These are phyloP conservation scores for Pharus latifolius DNA, from an alignment of 176 grass and related monocot genomes.

Conservation along the genomic window DNA sequence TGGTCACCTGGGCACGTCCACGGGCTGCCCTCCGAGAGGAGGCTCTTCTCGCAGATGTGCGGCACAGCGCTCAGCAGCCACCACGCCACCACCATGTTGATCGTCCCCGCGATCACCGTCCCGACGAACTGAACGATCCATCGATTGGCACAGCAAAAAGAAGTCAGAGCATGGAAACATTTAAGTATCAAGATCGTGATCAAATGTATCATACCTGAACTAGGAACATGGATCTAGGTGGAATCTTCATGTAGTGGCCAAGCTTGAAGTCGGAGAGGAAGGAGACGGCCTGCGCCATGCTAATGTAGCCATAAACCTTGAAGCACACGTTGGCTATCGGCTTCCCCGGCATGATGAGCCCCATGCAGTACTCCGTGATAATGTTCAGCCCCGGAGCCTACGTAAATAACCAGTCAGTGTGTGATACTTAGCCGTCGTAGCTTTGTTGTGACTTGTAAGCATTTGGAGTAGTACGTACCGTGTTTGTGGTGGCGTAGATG, in stretches of 20 bases:
- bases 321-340: constrained; percentile 93
- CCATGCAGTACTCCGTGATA: constrained; percentile 68
- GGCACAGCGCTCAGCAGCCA: constrained; percentile 70
- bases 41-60: constrained; percentile 58
- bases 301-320: constrained; percentile 95
- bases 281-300: constrained; percentile 80
- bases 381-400: constrained; percentile 79
- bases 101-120: constrained; percentile 47
- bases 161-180: not conserved
- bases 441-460: too few relatives aligned
- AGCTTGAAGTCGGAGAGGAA: constrained; percentile 90
- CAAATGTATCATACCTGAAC: constrained; percentile 47
- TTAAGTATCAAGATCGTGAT: not conserved
- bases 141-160: not conserved
- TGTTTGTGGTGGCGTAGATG: constrained; percentile 87
- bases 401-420: too few relatives aligned
- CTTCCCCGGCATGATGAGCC: constrained; percentile 70
- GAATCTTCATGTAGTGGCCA: constrained; percentile 96
- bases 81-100: constrained; percentile 71
- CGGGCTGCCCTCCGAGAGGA: constrained; percentile 60
- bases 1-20: constrained; percentile 79
- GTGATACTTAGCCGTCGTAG: too few relatives aligned
- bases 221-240: constrained; percentile 84
- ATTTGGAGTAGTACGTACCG: constrained; percentile 25
- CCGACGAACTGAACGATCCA: constrained; percentile 42